These are phyloP conservation scores for Haplographium delicatum DNA, from an alignment of 495 filamentous ascomycete genomes.

Conservation along the genomic window DNA sequence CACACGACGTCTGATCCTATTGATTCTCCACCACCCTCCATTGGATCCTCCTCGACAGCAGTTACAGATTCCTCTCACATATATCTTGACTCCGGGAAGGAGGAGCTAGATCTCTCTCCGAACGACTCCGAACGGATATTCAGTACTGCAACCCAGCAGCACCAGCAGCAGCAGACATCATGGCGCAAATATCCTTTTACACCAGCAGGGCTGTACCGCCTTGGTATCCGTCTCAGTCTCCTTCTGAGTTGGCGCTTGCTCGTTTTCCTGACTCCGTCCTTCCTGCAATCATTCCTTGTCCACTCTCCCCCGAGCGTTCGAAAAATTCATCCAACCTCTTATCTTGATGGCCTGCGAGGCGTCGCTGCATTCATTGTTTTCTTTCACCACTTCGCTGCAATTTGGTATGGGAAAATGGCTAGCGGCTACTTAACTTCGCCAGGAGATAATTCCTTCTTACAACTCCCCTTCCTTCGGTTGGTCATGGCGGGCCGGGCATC, in stretches of 20 bases:
- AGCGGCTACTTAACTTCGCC: slow-evolving; percentile 38
- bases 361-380: slow-evolving; percentile 48
- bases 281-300: slow-evolving; percentile 8
- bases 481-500: slow-evolving; percentile 59
- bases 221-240: slow-evolving; percentile 6
- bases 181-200: slow-evolving; percentile 11
- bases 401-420: slow-evolving; percentile 26
- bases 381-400: slow-evolving; percentile 36
- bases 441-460: slow-evolving; percentile 36
- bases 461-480: slow-evolving; percentile 58
- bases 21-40: no score
- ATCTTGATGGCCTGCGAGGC: slow-evolving; percentile 49
- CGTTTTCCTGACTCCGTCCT: no score
- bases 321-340: slow-evolving; percentile 41
- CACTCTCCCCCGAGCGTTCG: neutral
- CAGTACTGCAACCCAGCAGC: neutral
- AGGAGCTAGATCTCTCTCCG: no score
- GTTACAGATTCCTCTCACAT: no score
- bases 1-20: no score
- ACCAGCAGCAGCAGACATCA: neutral
- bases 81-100: no score
- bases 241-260: no score
- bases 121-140: neutral
- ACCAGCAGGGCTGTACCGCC: neutral
- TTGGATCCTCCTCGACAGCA: no score